Percentiles rank a stretch among this genome's conserved stretches.
phyloP scores from a whole-genome alignment of 2,329 filamentous ascomycete species.

The Exophiala oligosperma region DNA sequence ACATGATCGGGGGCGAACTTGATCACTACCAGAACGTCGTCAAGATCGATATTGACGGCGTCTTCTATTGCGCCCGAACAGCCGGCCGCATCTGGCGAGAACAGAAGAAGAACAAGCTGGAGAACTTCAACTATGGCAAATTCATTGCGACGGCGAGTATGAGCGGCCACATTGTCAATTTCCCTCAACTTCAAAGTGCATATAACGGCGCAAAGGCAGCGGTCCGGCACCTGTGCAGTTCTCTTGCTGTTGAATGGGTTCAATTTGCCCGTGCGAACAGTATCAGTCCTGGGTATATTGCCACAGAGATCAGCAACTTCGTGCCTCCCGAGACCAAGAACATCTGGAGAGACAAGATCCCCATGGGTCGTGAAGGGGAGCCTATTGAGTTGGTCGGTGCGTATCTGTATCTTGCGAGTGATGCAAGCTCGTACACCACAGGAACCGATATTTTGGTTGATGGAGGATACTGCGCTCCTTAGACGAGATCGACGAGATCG shows the following conservation, averaged over 20 bases:
- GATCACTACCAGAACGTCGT: slow-evolving; percentile 68
- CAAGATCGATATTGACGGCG: slow-evolving; percentile 71
- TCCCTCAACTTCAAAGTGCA: slow-evolving; percentile 76
- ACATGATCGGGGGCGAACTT: slow-evolving; percentile 64
- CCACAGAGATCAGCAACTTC: slow-evolving; percentile 66
- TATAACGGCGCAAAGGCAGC: slow-evolving; percentile 67
- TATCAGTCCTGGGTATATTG: slow-evolving; percentile 68
- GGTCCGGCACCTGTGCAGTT: slow-evolving; percentile 63
- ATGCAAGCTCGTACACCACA: slow-evolving; percentile 81
- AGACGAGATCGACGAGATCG: not conserved
- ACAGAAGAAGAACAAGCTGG: slow-evolving; percentile 66
- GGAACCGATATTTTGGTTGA: slow-evolving; percentile 73
- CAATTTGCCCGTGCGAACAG: slow-evolving; percentile 68
- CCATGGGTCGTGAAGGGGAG: slow-evolving; percentile 74
- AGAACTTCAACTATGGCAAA: slow-evolving; percentile 63
- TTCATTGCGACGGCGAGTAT: slow-evolving; percentile 80
- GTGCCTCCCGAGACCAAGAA: slow-evolving; percentile 65
- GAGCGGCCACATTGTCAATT: slow-evolving; percentile 75
- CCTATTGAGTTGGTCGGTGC: slow-evolving; percentile 77
- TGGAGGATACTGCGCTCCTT: slow-evolving; percentile 66
- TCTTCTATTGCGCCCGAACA: slow-evolving; percentile 73
- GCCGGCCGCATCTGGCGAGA: slow-evolving; percentile 69
- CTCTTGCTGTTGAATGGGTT: slow-evolving; percentile 68
- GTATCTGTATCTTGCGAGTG: slow-evolving; percentile 77
- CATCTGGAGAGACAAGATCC: slow-evolving; percentile 75